Evolutionary conservation across 371 early-diverging fungal species (phyloP).

Genomic region (Saksenaea vasiformis): DNA sequence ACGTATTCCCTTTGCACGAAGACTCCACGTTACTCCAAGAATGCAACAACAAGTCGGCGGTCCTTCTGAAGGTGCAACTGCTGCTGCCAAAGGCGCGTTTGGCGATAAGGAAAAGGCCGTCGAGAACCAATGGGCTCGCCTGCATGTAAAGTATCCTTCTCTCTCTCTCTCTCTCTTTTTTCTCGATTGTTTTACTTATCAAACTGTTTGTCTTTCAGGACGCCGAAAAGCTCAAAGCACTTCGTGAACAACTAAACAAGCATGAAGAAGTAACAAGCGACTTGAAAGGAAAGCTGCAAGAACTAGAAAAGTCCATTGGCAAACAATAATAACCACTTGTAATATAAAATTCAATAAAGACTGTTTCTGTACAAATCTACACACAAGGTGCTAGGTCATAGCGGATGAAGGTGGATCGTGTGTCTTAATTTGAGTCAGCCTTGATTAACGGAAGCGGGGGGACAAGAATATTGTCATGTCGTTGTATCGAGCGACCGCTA

Average conservation of each 20-base stretch:
- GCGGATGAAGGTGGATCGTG: too few relatives aligned
- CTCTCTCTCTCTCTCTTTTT: not conserved
- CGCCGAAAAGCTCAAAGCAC: slow-evolving; percentile 42
- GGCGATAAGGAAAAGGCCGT: slow-evolving; percentile 51
- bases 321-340: not conserved
- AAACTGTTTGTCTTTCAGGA: slow-evolving; percentile 24
- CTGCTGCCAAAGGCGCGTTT: slow-evolving; percentile 33
- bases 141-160: slow-evolving; percentile 31
- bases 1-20: not conserved
- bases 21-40: not conserved
- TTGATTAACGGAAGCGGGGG: too few relatives aligned
- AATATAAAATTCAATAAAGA: too few relatives aligned
- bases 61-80: slow-evolving; percentile 42
- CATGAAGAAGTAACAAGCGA: not conserved
- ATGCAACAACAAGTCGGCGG: slow-evolving; percentile 4
- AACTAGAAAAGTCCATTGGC: not conserved
- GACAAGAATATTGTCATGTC: too few relatives aligned
- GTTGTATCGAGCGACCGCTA: too few relatives aligned
- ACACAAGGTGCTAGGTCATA: too few relatives aligned
- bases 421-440: too few relatives aligned
- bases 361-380: too few relatives aligned
- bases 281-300: not conserved
- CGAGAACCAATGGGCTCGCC: slow-evolving; percentile 51
- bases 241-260: slow-evolving; percentile 20
- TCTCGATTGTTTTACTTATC: not conserved